Evolutionary conservation across 305 asterid genomes (phyloP).

Genomic region (Solanum hybrid): DNA sequence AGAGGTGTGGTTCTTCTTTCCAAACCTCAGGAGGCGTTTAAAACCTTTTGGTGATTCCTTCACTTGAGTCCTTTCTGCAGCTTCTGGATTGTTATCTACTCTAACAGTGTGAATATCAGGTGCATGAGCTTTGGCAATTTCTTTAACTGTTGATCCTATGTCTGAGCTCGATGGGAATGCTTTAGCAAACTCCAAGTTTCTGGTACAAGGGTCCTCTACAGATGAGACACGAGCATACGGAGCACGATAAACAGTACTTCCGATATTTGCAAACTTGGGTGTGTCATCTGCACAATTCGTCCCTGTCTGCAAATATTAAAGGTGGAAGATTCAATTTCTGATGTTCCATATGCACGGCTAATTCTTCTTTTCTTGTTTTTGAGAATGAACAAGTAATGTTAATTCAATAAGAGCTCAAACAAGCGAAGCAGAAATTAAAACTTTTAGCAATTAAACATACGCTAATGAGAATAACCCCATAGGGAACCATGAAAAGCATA

Average conservation of each 20-base stretch:
- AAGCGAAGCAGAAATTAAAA: neutral
- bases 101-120: constrained; percentile 31
- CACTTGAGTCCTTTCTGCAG: constrained; percentile 35
- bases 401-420: neutral
- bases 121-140: constrained; percentile 38
- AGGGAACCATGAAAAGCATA: neutral
- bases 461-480: neutral
- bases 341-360: neutral
- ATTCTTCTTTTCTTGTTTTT: neutral
- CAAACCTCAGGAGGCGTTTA: constrained; percentile 72
- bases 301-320: constrained; percentile 28
- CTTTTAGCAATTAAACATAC: neutral
- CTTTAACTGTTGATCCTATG: constrained; percentile 32
- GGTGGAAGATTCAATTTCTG: neutral
- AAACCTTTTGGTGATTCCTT: constrained; percentile 83
- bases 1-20: constrained; percentile 68
- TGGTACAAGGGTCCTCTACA: constrained; percentile 54
- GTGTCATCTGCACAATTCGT: constrained; percentile 32
- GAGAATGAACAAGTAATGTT: neutral
- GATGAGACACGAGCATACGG: constrained; percentile 72
- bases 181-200: constrained; percentile 40
- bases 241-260: constrained; percentile 38
- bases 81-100: constrained; percentile 35
- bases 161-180: constrained; percentile 33
- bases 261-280: constrained; percentile 17